Base-by-base conservation (phyloP, 73 alveolate species). In the Tetrahymena thermophila region DNA sequence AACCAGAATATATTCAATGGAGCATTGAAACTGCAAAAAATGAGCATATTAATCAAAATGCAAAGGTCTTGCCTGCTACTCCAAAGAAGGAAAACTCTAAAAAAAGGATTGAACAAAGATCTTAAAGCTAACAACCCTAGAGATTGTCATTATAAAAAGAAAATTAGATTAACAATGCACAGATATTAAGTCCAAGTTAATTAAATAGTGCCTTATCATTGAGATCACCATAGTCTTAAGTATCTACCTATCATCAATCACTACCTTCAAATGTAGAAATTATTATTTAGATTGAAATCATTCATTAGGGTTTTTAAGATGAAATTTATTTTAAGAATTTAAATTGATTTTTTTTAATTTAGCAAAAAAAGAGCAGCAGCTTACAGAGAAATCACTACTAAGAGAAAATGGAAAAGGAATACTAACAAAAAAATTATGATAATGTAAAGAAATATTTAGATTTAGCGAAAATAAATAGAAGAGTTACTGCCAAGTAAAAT, bases 401-500 rank as follows among this genome's bases (percentile, higher is more conserved):
- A 28, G 89, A 71, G 37, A 71, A 71, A n/a, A 28, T 71, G 37
- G 89, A 71, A 71, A 71, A 71, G 23, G 42, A 71, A 31, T 71
- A 71, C 37, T 23, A 71, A 71, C 17, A 31, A 71, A 71, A 71
- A 31, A 71, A 71, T 34, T 71, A 71, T 71, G 43, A 71, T n/a
- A 71, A 71, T 71, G 89, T 71, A 11, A 71, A 71, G 89, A 71
- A 71, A 25, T 71, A 71, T 71, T 71, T 71, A 71, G 89, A 71
- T 71, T 71, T 71, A 71, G 89, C 89, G 3, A 71, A 71, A 31
- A 71, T 71, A 28, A 71, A 71, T 71, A 71, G 89, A 71, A 71
- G 89, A 71, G 89, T 71, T 71, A 71, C 89, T 71, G 89, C 89
- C 89, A 71, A 71, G 89, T 71, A 71, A 56, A 56, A 71, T 71